phyloP scores from a whole-genome alignment of 2,329 filamentous ascomycete genomes.

The Colletotrichum destructivum region DNA sequence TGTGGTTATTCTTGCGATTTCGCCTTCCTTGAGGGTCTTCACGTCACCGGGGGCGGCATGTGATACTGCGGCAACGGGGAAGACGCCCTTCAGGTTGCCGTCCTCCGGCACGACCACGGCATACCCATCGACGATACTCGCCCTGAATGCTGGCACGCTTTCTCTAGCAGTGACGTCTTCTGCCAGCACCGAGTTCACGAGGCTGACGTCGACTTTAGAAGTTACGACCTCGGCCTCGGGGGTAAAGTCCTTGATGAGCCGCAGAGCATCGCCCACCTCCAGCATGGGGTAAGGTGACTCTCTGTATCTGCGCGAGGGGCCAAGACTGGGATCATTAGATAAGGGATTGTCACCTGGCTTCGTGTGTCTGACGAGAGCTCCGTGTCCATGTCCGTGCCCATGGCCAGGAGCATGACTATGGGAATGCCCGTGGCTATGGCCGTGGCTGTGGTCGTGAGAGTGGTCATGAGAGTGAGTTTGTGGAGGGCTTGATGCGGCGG shows the following conservation, averaged over 20 bases:
- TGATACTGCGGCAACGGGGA: constrained; percentile 88
- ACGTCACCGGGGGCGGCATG: constrained; percentile 84
- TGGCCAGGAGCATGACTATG: constrained; percentile 64
- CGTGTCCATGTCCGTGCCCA: constrained; percentile 73
- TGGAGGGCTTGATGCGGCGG: constrained; percentile 50
- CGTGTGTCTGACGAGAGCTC: constrained; percentile 81
- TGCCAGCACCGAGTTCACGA: constrained; percentile 86
- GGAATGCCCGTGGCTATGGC: constrained; percentile 69
- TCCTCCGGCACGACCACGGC: constrained; percentile 80
- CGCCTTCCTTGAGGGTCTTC: constrained; percentile 76
- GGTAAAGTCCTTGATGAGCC: constrained; percentile 80
- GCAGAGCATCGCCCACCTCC: constrained; percentile 84
- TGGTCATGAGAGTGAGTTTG: constrained; percentile 68
- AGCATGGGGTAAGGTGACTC: constrained; percentile 95
- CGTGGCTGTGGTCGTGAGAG: constrained; percentile 60
- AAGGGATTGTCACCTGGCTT: constrained; percentile 69
- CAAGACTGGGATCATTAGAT: constrained; percentile 74
- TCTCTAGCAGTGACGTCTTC: constrained; percentile 86
- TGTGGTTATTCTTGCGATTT: constrained; percentile 93
- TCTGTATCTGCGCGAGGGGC: constrained; percentile 80
- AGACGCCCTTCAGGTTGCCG: constrained; percentile 80
- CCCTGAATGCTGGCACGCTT: constrained; percentile 91
- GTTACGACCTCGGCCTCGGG: constrained; percentile 73
- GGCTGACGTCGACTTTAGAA: constrained; percentile 71
- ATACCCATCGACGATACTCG: constrained; percentile 98